Evolutionary conservation across 2,329 filamentous ascomycete genomes (phyloP), one percentile per base, ranked within the genome.

Genomic region (Botryotinia narcissicola): DNA sequence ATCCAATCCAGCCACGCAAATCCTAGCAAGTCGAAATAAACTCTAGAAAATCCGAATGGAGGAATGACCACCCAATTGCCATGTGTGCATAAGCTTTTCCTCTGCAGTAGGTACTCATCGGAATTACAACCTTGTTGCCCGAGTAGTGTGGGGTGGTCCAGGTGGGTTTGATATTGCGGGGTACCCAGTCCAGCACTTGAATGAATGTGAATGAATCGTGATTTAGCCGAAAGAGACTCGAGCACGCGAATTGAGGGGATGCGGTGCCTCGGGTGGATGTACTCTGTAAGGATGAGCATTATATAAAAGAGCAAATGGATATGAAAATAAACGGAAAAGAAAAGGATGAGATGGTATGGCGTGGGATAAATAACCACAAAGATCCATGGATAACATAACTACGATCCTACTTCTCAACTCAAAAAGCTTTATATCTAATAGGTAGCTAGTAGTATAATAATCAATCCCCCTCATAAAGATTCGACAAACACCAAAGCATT

Each of bases 51-150:
- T 46, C 2, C 20, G 20, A 20, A 70, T 40, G 29, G 54, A 40
- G 35, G 32, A 62, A 70, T 70, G 68, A 62, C 57, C 29, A 64
- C 35, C n/a, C 32, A 44, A 64, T 40, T 54, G 8, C 70, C 46
- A 63, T 70, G 57, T 40, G 22, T 51, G 22, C 44, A 64, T 64
- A 51, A 66, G 44, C 7, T 57, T 57, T 48, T 57, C 1, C 16
- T 35, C 35, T 67, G n/a, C 32, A 32, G 25, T 37, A 37, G 37
- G 37, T 72, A 57, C 61, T 62, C 57, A 44, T 71, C 69, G 44
- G 70, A 22, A 64, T 32, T 54, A 29, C 40, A 42, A 44, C 25
- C 9, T 69, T 35, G 48, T 32, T 57, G 51, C 14, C 18, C n/a
- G 51, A 16, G 18, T 25, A 40, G 25, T 71, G 59, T 29, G 32